A percentile compares a stretch with the other conserved stretches of the same genome.
Conservation (phyloP, 805 yeast species). For the Kazachstania viticola region DNA sequence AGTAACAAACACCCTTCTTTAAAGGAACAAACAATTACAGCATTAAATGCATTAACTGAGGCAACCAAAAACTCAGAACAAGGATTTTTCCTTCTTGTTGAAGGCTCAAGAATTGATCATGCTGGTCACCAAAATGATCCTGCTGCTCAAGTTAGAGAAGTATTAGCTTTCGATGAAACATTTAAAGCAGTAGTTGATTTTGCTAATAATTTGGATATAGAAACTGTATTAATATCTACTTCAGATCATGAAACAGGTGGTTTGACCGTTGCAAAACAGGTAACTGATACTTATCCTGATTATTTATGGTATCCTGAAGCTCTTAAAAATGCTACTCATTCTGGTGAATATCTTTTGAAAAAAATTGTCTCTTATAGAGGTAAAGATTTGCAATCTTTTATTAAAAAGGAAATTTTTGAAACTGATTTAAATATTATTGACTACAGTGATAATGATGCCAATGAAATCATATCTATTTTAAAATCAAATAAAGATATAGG, state of each 20-base stretch:
- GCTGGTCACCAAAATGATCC: slow-evolving; percentile 94
- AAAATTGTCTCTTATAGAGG: slow-evolving; percentile 31
- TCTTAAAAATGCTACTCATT: slow-evolving; percentile 54
- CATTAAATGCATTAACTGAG: slow-evolving; percentile 52
- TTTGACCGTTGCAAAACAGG: slow-evolving; percentile 73
- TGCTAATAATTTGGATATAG: slow-evolving; percentile 56
- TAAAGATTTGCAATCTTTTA: slow-evolving; percentile 28
- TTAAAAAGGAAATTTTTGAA: slow-evolving; percentile 43
- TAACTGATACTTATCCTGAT: slow-evolving; percentile 60
- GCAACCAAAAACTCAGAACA: slow-evolving; percentile 64
- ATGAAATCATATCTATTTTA: slow-evolving; percentile 24
- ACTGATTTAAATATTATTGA: slow-evolving; percentile 58
- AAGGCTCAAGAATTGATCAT: slow-evolving; percentile 90
- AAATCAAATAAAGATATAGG: slow-evolving; percentile 21
- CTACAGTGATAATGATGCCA: slow-evolving; percentile 43
- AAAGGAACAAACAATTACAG: slow-evolving; percentile 67
- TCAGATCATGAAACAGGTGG: slow-evolving; percentile 98
- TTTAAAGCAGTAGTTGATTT: slow-evolving; percentile 63
- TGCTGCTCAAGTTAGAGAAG: slow-evolving; percentile 87
- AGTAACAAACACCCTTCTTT: slow-evolving; percentile 55
- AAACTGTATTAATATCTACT: slow-evolving; percentile 69
- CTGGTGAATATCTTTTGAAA: slow-evolving; percentile 57
- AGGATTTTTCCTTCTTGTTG: slow-evolving; percentile 79
- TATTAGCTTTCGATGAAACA: slow-evolving; percentile 75
- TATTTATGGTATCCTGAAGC: slow-evolving; percentile 82